Base-by-base conservation (phyloP, 2,329 filamentous ascomycete species). In the Arthrobotrys conoides region DNA sequence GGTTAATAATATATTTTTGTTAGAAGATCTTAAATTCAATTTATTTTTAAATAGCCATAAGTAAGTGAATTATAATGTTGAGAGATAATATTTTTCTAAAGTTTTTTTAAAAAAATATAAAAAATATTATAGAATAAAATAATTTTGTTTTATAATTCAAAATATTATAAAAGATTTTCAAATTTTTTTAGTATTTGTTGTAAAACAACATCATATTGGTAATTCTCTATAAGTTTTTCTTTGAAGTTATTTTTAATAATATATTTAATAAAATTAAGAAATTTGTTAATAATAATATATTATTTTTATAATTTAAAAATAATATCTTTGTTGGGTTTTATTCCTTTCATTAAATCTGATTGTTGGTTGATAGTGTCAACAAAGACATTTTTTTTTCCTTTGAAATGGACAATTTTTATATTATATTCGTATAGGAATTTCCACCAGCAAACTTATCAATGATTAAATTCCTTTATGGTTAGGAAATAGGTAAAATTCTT, bases 211-310 rank as follows among this genome's bases (percentile, higher is more conserved):
- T 38, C 36, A 2, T 38, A 14, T 38, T 38, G 8, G 8, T 38
- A 38, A 38, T 10, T 38, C 12, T 38, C 10, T 9, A 38, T 5
- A 2, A 38, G 8, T 38, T 10, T 4, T 38, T 5, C 3, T 38
- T 38, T 38, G 6, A 27, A 30, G n/a, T 4, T 27, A 10, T 24
- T 27, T 16, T 53, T 14, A 4, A 30, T 6, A 30, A 24, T 53
- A 24, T 53, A 27, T 24, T 12, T 27, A 27, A 12, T 53, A 30
- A 53, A 9, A n/a, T 53, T 53, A n/a, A 53, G 16, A 27, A 18
- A 16, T 55, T 55, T 55, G 30, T 55, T 55, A 27, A 55, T 55
- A 14, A 9, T 55, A 55, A 55, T 14, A 33, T 55, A 33, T 10
- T 5, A 6, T 27, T 30, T 18, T 55, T 55, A 24, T 6, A 14